Conservation (phyloP, 179 eudicot species). For the Beta corolliflora region DNA sequence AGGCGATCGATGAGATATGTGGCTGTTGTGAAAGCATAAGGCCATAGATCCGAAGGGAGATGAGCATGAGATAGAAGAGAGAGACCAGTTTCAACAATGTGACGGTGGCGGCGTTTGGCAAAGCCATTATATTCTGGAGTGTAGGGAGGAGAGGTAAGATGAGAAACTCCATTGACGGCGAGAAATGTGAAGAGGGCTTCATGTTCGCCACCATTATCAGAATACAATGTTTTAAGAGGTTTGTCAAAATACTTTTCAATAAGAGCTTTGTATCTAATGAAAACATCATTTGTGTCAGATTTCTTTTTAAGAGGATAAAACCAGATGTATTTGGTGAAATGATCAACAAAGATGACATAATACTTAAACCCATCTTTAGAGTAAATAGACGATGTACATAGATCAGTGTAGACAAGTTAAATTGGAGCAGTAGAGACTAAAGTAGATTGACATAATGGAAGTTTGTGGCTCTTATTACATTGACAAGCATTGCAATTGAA, state of each 20-base stretch:
- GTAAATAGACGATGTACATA: not conserved
- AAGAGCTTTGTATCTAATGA: not conserved
- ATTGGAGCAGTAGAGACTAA: too few species aligned
- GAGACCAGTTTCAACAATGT: too few species aligned
- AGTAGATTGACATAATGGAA: too few species aligned
- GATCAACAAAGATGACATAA: too few species aligned
- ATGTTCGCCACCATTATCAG: not conserved
- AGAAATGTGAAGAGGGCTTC: not conserved
- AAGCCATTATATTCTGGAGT: not conserved
- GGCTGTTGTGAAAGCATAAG: too few species aligned
- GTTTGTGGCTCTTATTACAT: too few species aligned
- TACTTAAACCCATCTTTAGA: too few species aligned
- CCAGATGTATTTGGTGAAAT: too few species aligned
- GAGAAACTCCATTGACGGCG: not conserved
- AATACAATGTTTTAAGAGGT: not conserved
- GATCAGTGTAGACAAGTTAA: not conserved
- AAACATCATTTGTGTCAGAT: not conserved
- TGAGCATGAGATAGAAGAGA: too few species aligned
- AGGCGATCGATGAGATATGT: too few species aligned
- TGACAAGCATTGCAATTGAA: too few species aligned
- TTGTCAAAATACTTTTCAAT: not conserved
- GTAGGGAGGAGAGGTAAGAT: not conserved
- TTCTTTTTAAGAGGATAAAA: not conserved
- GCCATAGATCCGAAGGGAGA: too few species aligned
- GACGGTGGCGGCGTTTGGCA: not conserved